Base-by-base conservation (phyloP, 768 basidiomycete genomes). In the Mycena capillaripes region DNA sequence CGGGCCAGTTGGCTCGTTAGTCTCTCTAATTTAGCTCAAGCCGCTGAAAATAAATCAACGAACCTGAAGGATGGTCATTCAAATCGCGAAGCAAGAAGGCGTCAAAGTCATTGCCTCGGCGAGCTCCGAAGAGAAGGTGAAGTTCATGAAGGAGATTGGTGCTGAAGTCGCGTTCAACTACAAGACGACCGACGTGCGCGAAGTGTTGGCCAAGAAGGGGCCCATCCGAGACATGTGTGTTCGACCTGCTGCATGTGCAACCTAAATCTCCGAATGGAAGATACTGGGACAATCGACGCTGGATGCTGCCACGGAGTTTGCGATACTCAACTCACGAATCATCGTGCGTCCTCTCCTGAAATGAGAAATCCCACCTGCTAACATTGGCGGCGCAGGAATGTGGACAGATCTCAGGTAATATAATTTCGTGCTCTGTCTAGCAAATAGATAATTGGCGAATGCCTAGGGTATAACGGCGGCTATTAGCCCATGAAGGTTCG, bases 131-230 rank as follows among this genome's bases (percentile, higher is more conserved):
- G 90, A 92, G 61, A 94, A 95, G 79, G 91, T 95, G 14, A 77
- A 83, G 5, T 92, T 87, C 76, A 80, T 92, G 80, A 86, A 86
- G 61, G 84, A 86, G 4, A 74, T 92, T 16, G 93, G 92, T 0
- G 89, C 89, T 0, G 92, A 95, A 73, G 86, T 91, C 11, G 89
- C 86, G 1, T 93, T 93, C 83, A 93, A 94, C 79, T 94, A 92
- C 82, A 92, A 95, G 85, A 93, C 86, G 0, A 83, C 89, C 88
- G 0, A 76, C 75, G 2, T 87, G 90, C 21, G 82, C 91, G 8
- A 80, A 93, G 50, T 69, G 10, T 59, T 69, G 23, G 76, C 78
- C 74, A 85, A 85, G 68, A 86, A 67, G 25, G 66, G 66, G 4
- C 66, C 66, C 21, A 80, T 88, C 32, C n/a, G n/a, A n/a, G 83